Evolutionary conservation across 73 alveolate genomes (phyloP).

Genomic region (Paramecium tetraurelia): DNA sequence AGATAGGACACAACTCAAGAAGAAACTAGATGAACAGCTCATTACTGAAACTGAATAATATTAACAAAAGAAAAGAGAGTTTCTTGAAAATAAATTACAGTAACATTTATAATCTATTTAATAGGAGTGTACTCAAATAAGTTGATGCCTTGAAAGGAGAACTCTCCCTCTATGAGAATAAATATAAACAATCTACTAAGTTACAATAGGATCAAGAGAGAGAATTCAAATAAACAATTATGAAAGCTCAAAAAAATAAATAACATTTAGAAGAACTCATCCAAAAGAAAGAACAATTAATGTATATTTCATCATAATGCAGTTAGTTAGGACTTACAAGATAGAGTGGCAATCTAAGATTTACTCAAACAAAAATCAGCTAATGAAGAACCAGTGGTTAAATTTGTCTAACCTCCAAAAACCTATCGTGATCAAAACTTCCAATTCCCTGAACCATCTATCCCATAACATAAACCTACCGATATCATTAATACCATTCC

Average conservation of each 20-base stretch:
- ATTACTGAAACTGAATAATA: conserved; percentile 17
- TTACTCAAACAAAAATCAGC: neutral
- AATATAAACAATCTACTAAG: neutral
- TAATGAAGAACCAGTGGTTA: neutral
- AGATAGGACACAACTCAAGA: neutral
- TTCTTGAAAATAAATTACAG: neutral
- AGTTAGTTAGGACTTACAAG: conserved; percentile 12
- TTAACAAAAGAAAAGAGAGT: neutral
- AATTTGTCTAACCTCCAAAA: neutral
- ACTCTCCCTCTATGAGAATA: neutral
- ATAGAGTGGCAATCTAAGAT: neutral
- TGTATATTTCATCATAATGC: neutral
- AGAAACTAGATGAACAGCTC: neutral
- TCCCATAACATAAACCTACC: neutral
- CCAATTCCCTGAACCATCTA: neutral
- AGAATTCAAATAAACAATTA: neutral
- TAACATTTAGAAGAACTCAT: neutral
- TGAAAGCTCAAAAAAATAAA: neutral
- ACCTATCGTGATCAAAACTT: neutral
- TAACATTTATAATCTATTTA: neutral
- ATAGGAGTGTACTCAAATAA: neutral
- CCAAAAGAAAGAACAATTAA: neutral
- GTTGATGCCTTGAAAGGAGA: conserved; percentile 29
- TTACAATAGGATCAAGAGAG: neutral
- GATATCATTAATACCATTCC: neutral